Evolutionary conservation across 176 grass and related monocot species (phyloP).

Genomic region (Aegilops speltoides): DNA sequence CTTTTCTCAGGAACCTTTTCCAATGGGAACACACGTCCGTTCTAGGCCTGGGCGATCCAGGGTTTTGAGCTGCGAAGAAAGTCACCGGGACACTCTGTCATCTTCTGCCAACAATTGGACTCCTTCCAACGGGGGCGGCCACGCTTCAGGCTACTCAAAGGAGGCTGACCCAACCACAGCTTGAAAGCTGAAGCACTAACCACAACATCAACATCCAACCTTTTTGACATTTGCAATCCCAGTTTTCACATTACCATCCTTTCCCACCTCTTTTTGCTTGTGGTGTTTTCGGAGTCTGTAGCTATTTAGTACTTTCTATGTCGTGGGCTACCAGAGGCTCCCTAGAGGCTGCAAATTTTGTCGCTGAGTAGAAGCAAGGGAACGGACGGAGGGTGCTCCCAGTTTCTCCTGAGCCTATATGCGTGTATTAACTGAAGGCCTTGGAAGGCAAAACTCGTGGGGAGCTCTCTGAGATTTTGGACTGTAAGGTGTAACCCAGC

Average conservation of each 20-base stretch:
- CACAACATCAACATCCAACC: constrained; percentile 17
- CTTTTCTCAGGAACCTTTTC: constrained; percentile 77
- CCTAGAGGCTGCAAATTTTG: constrained; percentile 26
- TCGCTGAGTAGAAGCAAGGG: constrained; percentile 22
- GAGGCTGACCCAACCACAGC: constrained; percentile 39
- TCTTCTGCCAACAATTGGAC: constrained; percentile 33
- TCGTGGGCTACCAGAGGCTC: constrained; percentile 14
- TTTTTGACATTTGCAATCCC: constrained; percentile 21
- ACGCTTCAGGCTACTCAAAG: constrained; percentile 38
- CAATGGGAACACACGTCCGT: constrained; percentile 71
- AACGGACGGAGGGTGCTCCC: constrained; percentile 2
- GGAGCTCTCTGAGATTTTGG: constrained; percentile 68
- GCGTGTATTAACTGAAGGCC: constrained; percentile 33
- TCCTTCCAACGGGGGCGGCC: constrained; percentile 3
- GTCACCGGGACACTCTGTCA: constrained; percentile 43
- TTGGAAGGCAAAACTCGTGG: constrained; percentile 35
- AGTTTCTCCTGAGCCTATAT: constrained; percentile 27
- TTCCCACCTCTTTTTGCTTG: background rate
- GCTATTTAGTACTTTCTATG: constrained; percentile 5
- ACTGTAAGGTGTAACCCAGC: constrained; percentile 37
- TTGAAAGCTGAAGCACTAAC: constrained; percentile 44
- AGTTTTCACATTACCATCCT: constrained; percentile 1
- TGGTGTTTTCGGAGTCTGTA: constrained; percentile 7
- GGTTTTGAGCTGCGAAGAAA: constrained; percentile 65
- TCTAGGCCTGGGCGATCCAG: constrained; percentile 71